Base-by-base conservation (phyloP, 1,139 yeast genomes). In the Lodderomyces parapsilosis region DNA sequence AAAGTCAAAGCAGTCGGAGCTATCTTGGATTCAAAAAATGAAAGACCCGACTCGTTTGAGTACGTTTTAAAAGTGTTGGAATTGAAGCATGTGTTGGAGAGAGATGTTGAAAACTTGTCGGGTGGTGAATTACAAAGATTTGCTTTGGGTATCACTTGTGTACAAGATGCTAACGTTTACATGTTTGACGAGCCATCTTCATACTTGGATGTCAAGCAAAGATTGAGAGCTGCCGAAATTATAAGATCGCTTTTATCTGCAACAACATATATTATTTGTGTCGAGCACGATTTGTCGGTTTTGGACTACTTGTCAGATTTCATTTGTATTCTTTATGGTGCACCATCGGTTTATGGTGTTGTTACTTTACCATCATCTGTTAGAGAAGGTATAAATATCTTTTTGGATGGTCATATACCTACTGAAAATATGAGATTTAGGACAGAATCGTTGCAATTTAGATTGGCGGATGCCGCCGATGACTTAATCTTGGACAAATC, bases 181-280 rank as follows among this genome's bases (percentile, higher is more conserved):
- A 93, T 93, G 99, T 93, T 93, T 66, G 99, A 93, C 72, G 99
- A 93, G 74, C 99, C 99, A 41, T 91, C 98, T 22, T 93, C 99
- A 11, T 93, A 93, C 70, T 75, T 93, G 66, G 99, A 93, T 78
- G 98, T 93, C 53, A 93, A 93, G 71, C 99, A 93, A 72, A 93
- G 99, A 81, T 81, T 93, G 66, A 87, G 94, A 62, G 99, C 99
- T 44, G 99, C 99, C 46, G 84, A 83, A 66, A 83, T 89, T 60
- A 93, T 93, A 58, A 84, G 99, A 71, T 83, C 94, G 22, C 74
- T 93, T 53, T 74, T 91, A 57, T 76, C 71, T 47, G 81, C 93
- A 43, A 80, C 90, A 40, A 76, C 80, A 28, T 89, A 89, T 60
- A 94, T 93, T 53, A 93, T 93, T 62, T 91, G 93, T 65, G 99